Conservation (phyloP, 2,329 filamentous ascomycete genomes). For the Tolypocladium nubicola region DNA sequence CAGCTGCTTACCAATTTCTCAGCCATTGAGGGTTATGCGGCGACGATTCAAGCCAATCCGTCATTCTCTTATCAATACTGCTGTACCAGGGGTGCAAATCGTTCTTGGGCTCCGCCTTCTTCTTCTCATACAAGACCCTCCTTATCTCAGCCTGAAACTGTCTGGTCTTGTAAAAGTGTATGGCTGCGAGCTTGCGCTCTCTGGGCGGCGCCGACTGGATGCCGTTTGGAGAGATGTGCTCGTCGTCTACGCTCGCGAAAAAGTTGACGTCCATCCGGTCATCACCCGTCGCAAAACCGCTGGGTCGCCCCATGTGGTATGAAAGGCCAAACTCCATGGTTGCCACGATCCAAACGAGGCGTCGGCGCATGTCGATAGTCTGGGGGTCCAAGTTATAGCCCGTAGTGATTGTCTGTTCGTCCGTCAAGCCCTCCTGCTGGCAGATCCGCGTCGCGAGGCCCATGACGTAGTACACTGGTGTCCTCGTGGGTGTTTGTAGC, state of each 20-base stretch:
- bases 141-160: conserved; percentile 81
- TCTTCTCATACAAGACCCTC: conserved; percentile 75
- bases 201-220: conserved; percentile 63
- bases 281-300: conserved; percentile 69
- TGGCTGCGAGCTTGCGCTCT: conserved; percentile 76
- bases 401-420: conserved; percentile 75
- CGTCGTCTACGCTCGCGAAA: conserved; percentile 73
- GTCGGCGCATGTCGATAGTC: conserved; percentile 79
- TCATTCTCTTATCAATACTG: conserved; percentile 67
- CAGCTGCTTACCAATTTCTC: conserved; percentile 60
- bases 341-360: conserved; percentile 78
- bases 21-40: conserved; percentile 64
- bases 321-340: conserved; percentile 85
- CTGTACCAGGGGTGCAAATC: conserved; percentile 83
- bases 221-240: conserved; percentile 68
- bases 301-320: conserved; percentile 79
- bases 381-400: conserved; percentile 56
- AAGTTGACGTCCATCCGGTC: conserved; percentile 81
- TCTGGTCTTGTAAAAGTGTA: conserved; percentile 91
- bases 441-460: conserved; percentile 80
- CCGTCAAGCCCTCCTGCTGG: conserved; percentile 77
- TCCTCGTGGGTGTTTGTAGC: conserved; percentile 80
- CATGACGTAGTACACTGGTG: conserved; percentile 86
- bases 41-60: conserved; percentile 66
- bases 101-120: conserved; percentile 62